Evolutionary conservation across 768 basidiomycete species (phyloP).

Genomic region (Termitomyces sp.): DNA sequence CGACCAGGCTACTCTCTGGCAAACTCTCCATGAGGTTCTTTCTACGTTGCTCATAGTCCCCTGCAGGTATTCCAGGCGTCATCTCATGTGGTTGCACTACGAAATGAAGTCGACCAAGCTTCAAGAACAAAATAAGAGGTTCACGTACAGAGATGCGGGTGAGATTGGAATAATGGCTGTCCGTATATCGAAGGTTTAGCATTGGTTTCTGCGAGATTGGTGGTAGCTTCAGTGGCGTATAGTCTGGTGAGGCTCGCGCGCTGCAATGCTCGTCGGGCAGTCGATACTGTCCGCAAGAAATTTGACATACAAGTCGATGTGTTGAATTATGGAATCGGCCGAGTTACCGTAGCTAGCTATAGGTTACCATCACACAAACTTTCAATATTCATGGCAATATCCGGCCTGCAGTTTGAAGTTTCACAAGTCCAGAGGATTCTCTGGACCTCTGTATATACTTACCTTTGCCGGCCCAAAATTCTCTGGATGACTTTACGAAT

Average conservation of each 20-base stretch:
- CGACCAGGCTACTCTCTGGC: conserved; percentile 70
- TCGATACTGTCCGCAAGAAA: conserved; percentile 13
- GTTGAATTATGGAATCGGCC: not conserved
- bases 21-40: conserved; percentile 69
- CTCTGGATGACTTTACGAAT: too few relatives aligned
- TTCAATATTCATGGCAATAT: too few relatives aligned
- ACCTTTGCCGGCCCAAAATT: too few relatives aligned
- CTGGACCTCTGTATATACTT: too few relatives aligned
- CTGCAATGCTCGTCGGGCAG: conserved; percentile 16
- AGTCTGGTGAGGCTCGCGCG: conserved; percentile 6
- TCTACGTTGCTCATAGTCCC: conserved; percentile 78
- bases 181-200: conserved; percentile 75
- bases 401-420: too few relatives aligned
- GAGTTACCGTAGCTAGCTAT: too few relatives aligned
- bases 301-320: conserved; percentile 17
- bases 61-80: conserved; percentile 75
- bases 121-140: not conserved
- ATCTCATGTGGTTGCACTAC: conserved; percentile 63
- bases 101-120: not conserved
- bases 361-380: too few relatives aligned
- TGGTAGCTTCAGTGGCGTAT: conserved; percentile 23
- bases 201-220: conserved; percentile 33
- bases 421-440: too few relatives aligned
- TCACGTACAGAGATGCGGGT: conserved; percentile 74
- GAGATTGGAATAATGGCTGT: conserved; percentile 75